These are phyloP conservation scores for Lecanicillium sp. DNA, from an alignment of 2,329 filamentous ascomycete genomes.

Conservation along the genomic window DNA sequence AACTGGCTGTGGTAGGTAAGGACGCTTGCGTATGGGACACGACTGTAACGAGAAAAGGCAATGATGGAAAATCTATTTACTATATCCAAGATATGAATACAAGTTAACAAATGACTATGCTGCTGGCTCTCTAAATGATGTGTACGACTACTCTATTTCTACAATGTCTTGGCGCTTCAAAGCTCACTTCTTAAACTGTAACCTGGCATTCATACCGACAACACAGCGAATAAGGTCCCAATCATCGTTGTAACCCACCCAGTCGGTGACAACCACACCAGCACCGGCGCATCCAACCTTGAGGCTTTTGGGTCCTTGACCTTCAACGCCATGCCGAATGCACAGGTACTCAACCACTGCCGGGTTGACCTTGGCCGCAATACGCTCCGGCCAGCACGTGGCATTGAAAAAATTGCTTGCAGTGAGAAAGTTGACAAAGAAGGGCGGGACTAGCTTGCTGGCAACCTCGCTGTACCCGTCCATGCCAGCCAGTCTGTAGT, in stretches of 20 bases:
- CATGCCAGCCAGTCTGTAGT: slow-evolving; percentile 34
- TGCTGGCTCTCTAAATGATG: too few relatives aligned
- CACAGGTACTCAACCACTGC: slow-evolving; percentile 58
- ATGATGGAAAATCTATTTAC: too few relatives aligned
- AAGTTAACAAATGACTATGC: too few relatives aligned
- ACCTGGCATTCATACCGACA: slow-evolving; percentile 78
- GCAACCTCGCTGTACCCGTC: slow-evolving; percentile 17
- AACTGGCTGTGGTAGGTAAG: too few relatives aligned
- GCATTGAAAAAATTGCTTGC: slow-evolving; percentile 92
- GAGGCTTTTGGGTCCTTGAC: slow-evolving; percentile 39
- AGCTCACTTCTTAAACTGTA: slow-evolving; percentile 42
- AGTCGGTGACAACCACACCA: slow-evolving; percentile 87
- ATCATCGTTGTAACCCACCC: slow-evolving; percentile 78
- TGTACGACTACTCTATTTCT: too few relatives aligned
- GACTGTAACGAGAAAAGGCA: too few relatives aligned
- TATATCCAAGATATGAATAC: too few relatives aligned
- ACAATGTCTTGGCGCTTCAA: too few relatives aligned
- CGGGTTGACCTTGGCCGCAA: slow-evolving; percentile 82
- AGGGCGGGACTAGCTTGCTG: slow-evolving; percentile 38
- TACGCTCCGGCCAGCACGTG: slow-evolving; percentile 86
- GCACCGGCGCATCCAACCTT: slow-evolving; percentile 65
- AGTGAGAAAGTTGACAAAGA: slow-evolving; percentile 85
- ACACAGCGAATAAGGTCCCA: slow-evolving; percentile 87
- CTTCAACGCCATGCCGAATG: slow-evolving; percentile 43
- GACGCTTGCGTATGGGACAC: too few relatives aligned